Conservation (phyloP, 495 filamentous ascomycete species). For the Talaromyces thailandensis region DNA sequence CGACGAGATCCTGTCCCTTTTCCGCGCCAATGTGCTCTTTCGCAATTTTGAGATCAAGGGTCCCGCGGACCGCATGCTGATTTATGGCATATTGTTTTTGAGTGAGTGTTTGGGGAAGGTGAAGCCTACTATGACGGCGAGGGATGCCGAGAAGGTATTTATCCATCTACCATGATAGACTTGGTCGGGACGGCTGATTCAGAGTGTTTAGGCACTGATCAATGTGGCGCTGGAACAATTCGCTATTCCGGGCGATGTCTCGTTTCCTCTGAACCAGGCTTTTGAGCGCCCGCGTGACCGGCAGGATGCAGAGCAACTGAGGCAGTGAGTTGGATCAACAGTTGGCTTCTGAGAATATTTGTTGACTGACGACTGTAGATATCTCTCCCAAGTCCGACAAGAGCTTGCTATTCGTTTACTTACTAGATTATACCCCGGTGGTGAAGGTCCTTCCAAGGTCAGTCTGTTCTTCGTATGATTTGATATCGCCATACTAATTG, state of each 20-base stretch:
- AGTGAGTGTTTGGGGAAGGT: slow-evolving; percentile 83
- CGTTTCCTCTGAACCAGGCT: slow-evolving; percentile 84
- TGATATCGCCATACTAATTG: neutral
- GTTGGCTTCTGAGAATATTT: neutral
- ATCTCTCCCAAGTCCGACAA: slow-evolving; percentile 85
- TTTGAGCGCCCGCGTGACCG: slow-evolving; percentile 74
- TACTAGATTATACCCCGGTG: slow-evolving; percentile 79
- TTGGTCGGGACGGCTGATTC: neutral
- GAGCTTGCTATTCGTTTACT: slow-evolving; percentile 77
- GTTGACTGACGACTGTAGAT: slow-evolving; percentile 25
- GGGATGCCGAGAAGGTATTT: slow-evolving; percentile 51
- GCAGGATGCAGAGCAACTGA: slow-evolving; percentile 77
- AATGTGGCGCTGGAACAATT: slow-evolving; percentile 84
- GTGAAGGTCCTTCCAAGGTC: slow-evolving; percentile 76
- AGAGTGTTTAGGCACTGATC: slow-evolving; percentile 43
- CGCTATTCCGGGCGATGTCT: slow-evolving; percentile 87
- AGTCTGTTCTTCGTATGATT: slow-evolving; percentile 3
- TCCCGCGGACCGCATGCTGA: slow-evolving; percentile 84
- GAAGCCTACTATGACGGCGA: slow-evolving; percentile 53
- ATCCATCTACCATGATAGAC: neutral
- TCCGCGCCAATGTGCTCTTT: slow-evolving; percentile 97
- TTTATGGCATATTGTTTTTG: slow-evolving; percentile 93
- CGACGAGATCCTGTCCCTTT: slow-evolving; percentile 85
- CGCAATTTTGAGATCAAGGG: slow-evolving; percentile 99
- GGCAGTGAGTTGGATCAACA: slow-evolving; percentile 42